Base-by-base conservation (phyloP, 352 stramenopile species). In the Phytophthora nicotianae region DNA sequence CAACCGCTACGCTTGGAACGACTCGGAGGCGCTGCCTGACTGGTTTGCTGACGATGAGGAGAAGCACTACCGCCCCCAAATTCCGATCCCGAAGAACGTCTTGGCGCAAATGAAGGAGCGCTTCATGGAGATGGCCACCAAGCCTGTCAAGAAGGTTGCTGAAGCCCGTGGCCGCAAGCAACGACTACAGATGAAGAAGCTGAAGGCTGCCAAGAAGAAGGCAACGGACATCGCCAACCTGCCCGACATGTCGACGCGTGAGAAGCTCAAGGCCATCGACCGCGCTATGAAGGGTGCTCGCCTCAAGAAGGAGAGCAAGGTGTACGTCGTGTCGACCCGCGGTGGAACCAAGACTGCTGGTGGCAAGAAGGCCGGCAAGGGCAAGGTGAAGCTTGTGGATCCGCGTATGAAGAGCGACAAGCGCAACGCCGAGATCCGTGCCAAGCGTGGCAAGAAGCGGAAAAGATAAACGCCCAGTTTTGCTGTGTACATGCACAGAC, bases 1-100 rank as follows among this genome's bases (percentile, higher is more conserved):
- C 90, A 99, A 99, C 75, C 94, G 98, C 0, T 99, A 97, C 71
- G 93, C 97, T 4, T 99, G 97, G 96, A 99, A 99, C 71, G 97
- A 99, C 77, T 87, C 95, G 1, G 47, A 83, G 8, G 93, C 97
- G 35, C 59, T 99, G 7, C 98, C 98, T 0, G 91, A 99, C 56
- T 99, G 98, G 98, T 99, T 99, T 69, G 66, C 94, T 4, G 95
- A 98, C 47, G 94, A 98, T 49, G 96, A 98, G 60, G 84, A 96
- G 70, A 96, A 96, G 60, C 94, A 99, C 79, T 99, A 99, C 73
- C 89, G 97, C 24, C 98, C 98, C 10, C 97, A 99, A 79, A 81
- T 99, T 23, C 97, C 96, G 14, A 98, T 99, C 50, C 93, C 78
- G 49, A 97, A 97, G 69, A 88, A 95, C 19, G 83, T 99, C n/a